Evolutionary conservation across 2,329 filamentous ascomycete genomes (phyloP).

Genomic region (Colletotrichum echinochloae): DNA sequence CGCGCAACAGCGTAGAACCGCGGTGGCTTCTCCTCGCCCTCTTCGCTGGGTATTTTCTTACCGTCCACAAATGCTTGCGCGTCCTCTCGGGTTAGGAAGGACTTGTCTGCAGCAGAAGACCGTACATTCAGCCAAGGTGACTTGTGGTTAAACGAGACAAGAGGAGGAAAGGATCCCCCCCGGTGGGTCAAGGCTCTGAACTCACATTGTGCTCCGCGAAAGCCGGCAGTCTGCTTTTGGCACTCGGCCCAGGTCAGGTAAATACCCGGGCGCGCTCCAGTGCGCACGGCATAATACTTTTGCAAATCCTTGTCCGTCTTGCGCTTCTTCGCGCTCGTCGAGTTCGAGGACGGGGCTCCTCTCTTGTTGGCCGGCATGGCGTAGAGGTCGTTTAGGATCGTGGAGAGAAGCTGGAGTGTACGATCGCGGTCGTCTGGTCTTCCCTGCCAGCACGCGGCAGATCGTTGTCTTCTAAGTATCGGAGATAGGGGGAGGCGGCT

Average conservation of each 20-base stretch:
- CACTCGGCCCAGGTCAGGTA: conserved; percentile 68
- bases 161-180: not conserved
- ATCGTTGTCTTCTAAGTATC: conserved; percentile 12
- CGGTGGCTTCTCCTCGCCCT: conserved; percentile 54
- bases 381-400: conserved; percentile 10
- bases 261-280: conserved; percentile 64
- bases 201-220: conserved; percentile 76
- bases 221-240: conserved; percentile 69
- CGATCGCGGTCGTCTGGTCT: conserved; percentile 8
- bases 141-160: not conserved
- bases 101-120: conserved; percentile 72
- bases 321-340: conserved; percentile 56
- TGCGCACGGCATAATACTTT: conserved; percentile 74
- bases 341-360: conserved; percentile 20
- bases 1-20: conserved; percentile 72
- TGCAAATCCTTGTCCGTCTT: conserved; percentile 58
- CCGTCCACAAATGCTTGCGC: conserved; percentile 83
- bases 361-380: conserved; percentile 39
- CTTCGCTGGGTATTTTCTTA: conserved; percentile 57
- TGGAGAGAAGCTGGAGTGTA: conserved; percentile 5
- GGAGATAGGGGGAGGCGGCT: not conserved
- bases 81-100: conserved; percentile 78
- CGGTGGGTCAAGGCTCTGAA: conserved; percentile 42
- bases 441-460: conserved; percentile 15
- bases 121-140: not conserved